Evolutionary conservation across 257 asterid genomes (phyloP).

Genomic region (Mentha longifolia): DNA sequence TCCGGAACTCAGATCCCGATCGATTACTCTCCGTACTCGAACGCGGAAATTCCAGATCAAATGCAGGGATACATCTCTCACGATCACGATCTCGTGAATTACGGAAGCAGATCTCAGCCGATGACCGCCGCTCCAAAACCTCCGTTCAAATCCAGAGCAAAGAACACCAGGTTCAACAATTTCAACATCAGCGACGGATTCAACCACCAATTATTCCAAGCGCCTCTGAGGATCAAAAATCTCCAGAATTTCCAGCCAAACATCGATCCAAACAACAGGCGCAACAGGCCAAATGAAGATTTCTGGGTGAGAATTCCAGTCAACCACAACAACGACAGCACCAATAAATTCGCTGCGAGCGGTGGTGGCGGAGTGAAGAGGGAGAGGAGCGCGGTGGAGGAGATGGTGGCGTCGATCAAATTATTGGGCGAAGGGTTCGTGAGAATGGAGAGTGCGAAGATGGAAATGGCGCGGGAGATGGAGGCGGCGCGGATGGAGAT

Average conservation of each 20-base stretch:
- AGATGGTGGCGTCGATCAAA: slow-evolving; percentile 69
- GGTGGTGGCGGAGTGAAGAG: slow-evolving; percentile 51
- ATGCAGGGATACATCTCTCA: slow-evolving; percentile 45
- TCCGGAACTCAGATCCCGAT: slow-evolving; percentile 36
- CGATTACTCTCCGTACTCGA: slow-evolving; percentile 31
- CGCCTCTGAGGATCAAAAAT: slow-evolving; percentile 42
- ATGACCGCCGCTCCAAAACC: slow-evolving; percentile 38
- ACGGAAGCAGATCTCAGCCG: slow-evolving; percentile 36
- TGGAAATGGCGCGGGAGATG: slow-evolving; percentile 90
- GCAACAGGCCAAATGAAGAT: slow-evolving; percentile 39
- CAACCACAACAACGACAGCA: slow-evolving; percentile 24
- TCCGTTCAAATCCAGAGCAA: slow-evolving; percentile 41
- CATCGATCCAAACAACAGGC: slow-evolving; percentile 25
- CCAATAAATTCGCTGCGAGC: slow-evolving; percentile 39
- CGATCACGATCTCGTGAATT: slow-evolving; percentile 32
- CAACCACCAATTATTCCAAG: slow-evolving; percentile 44
- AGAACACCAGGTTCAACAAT: slow-evolving; percentile 41
- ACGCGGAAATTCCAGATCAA: slow-evolving; percentile 37
- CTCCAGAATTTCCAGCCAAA: slow-evolving; percentile 38
- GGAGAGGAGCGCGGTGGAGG: slow-evolving; percentile 59
- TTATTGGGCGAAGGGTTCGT: slow-evolving; percentile 82
- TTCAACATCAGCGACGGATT: slow-evolving; percentile 41
- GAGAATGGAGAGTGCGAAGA: slow-evolving; percentile 82
- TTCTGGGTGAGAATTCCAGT: slow-evolving; percentile 36
- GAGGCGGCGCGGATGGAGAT: slow-evolving; percentile 86